phyloP scores from a whole-genome alignment of 345 rosid species.

The Dipteronia sinensis region DNA sequence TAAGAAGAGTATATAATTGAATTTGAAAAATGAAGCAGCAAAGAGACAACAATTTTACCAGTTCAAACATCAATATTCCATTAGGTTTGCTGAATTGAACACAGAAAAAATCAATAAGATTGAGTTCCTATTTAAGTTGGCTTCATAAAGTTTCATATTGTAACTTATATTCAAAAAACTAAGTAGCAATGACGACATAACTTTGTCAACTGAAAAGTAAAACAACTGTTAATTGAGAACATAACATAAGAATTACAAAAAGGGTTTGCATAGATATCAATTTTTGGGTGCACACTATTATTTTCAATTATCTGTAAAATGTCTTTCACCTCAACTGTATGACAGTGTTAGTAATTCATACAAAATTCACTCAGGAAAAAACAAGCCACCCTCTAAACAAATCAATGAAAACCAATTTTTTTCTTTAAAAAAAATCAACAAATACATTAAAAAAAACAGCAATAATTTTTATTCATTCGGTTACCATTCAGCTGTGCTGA shows the following conservation, averaged over 20 bases:
- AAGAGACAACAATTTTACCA: not conserved
- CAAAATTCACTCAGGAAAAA: too few species aligned
- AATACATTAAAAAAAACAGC: too few species aligned
- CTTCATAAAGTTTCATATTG: not conserved
- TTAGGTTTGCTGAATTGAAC: not conserved
- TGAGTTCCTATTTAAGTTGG: not conserved
- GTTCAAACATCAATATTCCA: not conserved
- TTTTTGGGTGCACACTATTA: not conserved
- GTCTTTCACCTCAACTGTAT: not conserved
- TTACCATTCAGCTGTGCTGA: not conserved
- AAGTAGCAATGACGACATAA: not conserved
- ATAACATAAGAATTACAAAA: not conserved
- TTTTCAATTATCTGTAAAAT: not conserved
- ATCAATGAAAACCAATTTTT: not conserved
- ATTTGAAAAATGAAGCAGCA: not conserved
- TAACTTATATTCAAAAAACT: not conserved
- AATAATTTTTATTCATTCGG: not conserved
- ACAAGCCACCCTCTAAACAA: not conserved
- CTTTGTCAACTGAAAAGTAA: not conserved
- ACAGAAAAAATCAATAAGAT: not conserved
- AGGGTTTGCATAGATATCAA: not conserved
- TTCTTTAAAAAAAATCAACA: not conserved
- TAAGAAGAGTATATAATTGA: not conserved
- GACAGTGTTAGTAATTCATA: too few species aligned
- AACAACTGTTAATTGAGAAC: not conserved